Conservation (phyloP, 129 eudicot species). For the Pittosporum tobira region DNA sequence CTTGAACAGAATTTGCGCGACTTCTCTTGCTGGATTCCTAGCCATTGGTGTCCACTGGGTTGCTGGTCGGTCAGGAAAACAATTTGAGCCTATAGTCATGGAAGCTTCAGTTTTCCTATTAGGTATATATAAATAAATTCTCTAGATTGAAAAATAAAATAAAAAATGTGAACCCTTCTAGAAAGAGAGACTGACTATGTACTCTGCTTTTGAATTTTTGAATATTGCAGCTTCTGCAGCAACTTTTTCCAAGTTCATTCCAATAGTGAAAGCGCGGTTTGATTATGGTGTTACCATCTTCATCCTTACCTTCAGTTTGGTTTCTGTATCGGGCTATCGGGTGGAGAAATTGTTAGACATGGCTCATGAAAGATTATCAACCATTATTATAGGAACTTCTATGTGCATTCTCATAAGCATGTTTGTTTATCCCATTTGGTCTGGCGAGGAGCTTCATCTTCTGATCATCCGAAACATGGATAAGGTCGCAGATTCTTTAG, state of each 20-base stretch:
- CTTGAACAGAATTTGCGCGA: constrained; percentile 47
- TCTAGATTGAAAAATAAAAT: neutral
- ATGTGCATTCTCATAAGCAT: constrained; percentile 50
- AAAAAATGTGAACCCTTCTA: neutral
- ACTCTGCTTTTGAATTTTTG: neutral
- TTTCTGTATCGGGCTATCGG: constrained; percentile 70
- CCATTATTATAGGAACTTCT: constrained; percentile 56
- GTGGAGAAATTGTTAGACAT: constrained; percentile 43
- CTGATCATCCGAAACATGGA: constrained; percentile 49
- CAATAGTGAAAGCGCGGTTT: constrained; percentile 55
- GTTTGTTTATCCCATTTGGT: constrained; percentile 65
- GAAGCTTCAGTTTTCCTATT: constrained; percentile 57
- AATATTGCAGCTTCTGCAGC: constrained; percentile 50
- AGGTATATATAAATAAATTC: constrained; percentile 24
- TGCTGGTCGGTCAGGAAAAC: constrained; percentile 47
- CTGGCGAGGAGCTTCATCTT: constrained; percentile 61
- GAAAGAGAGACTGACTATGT: neutral
- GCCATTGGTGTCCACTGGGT: constrained; percentile 70
- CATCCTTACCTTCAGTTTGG: constrained; percentile 70
- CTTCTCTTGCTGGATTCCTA: constrained; percentile 55
- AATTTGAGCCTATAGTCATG: constrained; percentile 41
- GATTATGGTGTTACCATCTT: constrained; percentile 72
- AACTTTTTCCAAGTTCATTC: constrained; percentile 65
- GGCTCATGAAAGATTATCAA: constrained; percentile 54
- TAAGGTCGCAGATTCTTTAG: constrained; percentile 50